Percentiles rank a stretch among this genome's conserved stretches.
Evolutionary conservation across 352 stramenopile species (phyloP).

Genomic region (Halophytophthora polymorphica): DNA sequence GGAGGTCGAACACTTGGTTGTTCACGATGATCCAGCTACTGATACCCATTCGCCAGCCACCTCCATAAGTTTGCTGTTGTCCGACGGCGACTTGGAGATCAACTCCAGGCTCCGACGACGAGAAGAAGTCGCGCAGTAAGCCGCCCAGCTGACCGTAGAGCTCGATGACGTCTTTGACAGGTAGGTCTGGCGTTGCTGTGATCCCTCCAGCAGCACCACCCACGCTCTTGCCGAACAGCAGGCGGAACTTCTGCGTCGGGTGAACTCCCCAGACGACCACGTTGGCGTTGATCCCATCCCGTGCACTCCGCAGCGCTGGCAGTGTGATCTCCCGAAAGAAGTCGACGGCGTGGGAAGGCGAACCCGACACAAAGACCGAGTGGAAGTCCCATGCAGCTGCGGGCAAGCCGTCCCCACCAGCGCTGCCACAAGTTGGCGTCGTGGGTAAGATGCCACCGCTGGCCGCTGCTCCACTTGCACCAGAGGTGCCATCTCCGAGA

Average conservation of each 20-base stretch:
- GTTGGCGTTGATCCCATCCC: constrained; percentile 61
- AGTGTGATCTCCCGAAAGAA: constrained; percentile 62
- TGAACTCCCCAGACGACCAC: constrained; percentile 62
- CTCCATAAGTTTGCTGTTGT: background rate
- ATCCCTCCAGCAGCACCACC: constrained; percentile 11
- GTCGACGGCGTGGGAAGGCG: constrained; percentile 32
- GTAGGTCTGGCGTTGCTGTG: constrained; percentile 12
- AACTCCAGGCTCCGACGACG: constrained; percentile 7
- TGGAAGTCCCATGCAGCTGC: constrained; percentile 60
- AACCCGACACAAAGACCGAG: constrained; percentile 47
- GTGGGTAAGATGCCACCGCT: background rate
- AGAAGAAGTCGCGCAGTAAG: constrained; percentile 52
- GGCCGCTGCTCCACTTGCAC: background rate
- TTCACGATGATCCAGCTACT: constrained; percentile 75
- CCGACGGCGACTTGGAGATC: constrained; percentile 4
- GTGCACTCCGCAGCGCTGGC: constrained; percentile 37
- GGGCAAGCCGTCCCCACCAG: background rate
- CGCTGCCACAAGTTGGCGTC: background rate
- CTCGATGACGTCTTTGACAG: constrained; percentile 42
- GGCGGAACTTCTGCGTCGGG: constrained; percentile 66
- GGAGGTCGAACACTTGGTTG: constrained; percentile 55
- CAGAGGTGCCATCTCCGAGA: background rate
- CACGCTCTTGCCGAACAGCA: constrained; percentile 66
- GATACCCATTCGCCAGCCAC: constrained; percentile 46
- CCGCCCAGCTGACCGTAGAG: constrained; percentile 55